Base-by-base conservation (phyloP, 179 eudicot species). In the Kewa caespitosa region DNA sequence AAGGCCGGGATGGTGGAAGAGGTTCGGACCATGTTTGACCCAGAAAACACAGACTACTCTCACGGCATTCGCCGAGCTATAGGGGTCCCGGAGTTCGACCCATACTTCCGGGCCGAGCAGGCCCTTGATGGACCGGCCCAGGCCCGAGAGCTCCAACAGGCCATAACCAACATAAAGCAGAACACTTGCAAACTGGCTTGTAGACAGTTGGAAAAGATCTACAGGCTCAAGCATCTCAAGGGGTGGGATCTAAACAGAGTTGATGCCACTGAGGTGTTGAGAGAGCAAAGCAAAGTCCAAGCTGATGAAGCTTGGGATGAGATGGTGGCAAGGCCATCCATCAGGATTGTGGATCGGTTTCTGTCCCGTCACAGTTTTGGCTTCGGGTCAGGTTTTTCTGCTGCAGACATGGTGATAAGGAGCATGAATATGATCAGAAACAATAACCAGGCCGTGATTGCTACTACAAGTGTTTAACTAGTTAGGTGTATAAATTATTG, bases 171-270 rank as follows among this genome's bases (percentile, higher is more conserved):
- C 5, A 84, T 88, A 32, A 92, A 89, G 79, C 57, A 36, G 27
- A 92, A 90, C 54, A 90, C 91, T 0, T 75, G 84, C 38, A 78
- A n/a, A 2, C 52, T 90, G 5, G 89, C 89, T 1, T 34, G 83
- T 23, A 75, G 81, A 20, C 96, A 92, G 74, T 17, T 81, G 64
- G 87, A 87, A 33, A 89, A 92, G 46, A 92, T 92, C 13, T 17
- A 74, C 42, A 67, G 87, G 65, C 75, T 92, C 8, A 76, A 69
- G 66, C 73, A 84, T 15, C 50, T 70, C 0, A 89, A 83, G 69
- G 85, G 89, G 10, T 92, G 97, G 97, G 79, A 82, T 34, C n/a
- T 92, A 38, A 86, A 92, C 74, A 82, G 87, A 31, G 43, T 92
- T 6, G 92, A 92, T 61, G 97, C 96, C 2, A 89, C 93, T 1